Base-by-base conservation (phyloP, 2,329 filamentous ascomycete genomes). In the Penicillium rolfsii region DNA sequence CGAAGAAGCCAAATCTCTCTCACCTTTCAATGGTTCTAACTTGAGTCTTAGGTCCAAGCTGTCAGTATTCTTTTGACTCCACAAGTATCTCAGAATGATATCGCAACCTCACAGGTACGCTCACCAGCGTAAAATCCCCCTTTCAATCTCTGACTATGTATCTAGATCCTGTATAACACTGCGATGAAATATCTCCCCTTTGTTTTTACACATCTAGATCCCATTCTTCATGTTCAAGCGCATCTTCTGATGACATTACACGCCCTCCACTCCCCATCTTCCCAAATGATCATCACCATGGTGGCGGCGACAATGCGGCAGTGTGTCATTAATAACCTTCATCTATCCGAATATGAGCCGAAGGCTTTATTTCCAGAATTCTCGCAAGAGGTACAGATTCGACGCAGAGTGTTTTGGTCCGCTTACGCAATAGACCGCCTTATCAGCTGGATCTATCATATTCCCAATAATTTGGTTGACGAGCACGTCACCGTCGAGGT, bases 351-450 rank as follows among this genome's bases (percentile, higher is more conserved):
- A 35, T 46, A 56, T 19, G 64, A 65, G 35, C 59, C 59, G 4
- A 45, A 36, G 38, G 55, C 52, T 0, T 35, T n/a, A 3, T 59
- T 62, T 33, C 50, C 57, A 2, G 40, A 43, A 2, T 62, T 61
- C 12, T 60, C 60, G 1, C 43, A 60, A 4, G 43, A 62, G n/a
- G 35, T 64, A 24, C 64, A 65, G 38, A 62, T 63, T 4, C 64
- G 64, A 16, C 64, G 64, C 12, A 55, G 64, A 38, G 64, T 64
- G 1, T 65, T 65, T 40, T 65, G 64, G 64, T 65, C 64, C 12
- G 61, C 62, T 9, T 65, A 65, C 50, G 57, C 64, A 6, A 56
- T 65, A 24, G 64, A 65, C 61, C 57, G 62, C 38, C 52, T 65
- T 16, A 54, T 62, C 24, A 64, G 64, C 41, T 64, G 64, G 61